A percentile compares a stretch with the other conserved stretches of the same genome.
phyloP scores from a whole-genome alignment of 305 asterid species.

The Ajuga reptans region DNA sequence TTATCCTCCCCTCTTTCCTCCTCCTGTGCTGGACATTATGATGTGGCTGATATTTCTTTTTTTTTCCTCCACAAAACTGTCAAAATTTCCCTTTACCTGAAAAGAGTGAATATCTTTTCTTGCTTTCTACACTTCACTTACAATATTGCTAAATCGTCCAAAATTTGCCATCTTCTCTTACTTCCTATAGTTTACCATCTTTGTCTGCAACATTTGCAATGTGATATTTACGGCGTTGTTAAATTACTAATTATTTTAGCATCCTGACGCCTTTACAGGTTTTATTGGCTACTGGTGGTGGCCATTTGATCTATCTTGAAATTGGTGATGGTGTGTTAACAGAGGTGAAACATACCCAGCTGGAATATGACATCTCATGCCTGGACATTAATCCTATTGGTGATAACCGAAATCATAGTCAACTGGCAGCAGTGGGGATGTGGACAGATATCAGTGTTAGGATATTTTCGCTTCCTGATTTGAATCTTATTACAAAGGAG shows the following conservation, averaged over 20 bases:
- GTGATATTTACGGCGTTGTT: not conserved
- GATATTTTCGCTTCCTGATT: slow-evolving; percentile 77
- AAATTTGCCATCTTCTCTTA: not conserved
- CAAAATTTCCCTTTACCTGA: not conserved
- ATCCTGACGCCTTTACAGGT: slow-evolving; percentile 42
- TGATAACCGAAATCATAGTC: slow-evolving; percentile 60
- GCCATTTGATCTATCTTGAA: slow-evolving; percentile 79
- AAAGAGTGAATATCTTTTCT: not conserved
- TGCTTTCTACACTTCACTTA: not conserved
- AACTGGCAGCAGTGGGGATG: slow-evolving; percentile 86
- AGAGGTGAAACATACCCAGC: slow-evolving; percentile 53
- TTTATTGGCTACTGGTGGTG: slow-evolving; percentile 88
- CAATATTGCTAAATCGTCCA: not conserved
- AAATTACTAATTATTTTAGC: slow-evolving; percentile 8
- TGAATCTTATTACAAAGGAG: slow-evolving; percentile 66
- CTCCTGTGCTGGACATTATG: not conserved
- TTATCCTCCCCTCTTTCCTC: not conserved
- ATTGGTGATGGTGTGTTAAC: slow-evolving; percentile 74
- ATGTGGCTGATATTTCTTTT: not conserved
- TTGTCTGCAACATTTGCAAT: not conserved
- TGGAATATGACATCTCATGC: slow-evolving; percentile 87
- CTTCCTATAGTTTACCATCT: slow-evolving; percentile 10
- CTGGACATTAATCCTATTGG: slow-evolving; percentile 89
- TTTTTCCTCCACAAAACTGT: not conserved
- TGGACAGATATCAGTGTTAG: slow-evolving; percentile 82